Conservation (phyloP, 176 grass and related monocot species). For the Aechmea fasciata region DNA sequence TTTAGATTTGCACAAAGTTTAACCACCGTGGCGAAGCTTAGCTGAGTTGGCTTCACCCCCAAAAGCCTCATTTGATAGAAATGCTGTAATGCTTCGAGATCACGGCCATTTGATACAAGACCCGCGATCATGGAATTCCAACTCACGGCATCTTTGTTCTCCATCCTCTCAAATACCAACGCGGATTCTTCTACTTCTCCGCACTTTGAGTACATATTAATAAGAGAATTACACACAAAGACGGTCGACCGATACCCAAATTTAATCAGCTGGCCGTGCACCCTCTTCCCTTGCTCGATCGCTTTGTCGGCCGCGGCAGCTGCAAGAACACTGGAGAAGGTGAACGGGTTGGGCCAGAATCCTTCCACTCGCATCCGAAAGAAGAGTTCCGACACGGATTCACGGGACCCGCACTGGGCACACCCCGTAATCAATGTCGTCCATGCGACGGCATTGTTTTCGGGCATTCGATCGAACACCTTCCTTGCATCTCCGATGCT, state of each 20-base stretch:
- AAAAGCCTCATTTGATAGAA: constrained; percentile 35
- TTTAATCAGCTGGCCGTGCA: constrained; percentile 39
- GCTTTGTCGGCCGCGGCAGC: constrained; percentile 19
- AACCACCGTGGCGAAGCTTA: constrained; percentile 50
- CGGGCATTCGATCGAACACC: constrained; percentile 34
- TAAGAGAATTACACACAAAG: constrained; percentile 44
- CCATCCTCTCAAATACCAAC: constrained; percentile 46
- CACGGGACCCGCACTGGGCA: neutral
- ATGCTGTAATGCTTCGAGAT: constrained; percentile 39
- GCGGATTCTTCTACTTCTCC: constrained; percentile 33
- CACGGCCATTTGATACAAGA: constrained; percentile 38
- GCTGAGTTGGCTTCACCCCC: constrained; percentile 28
- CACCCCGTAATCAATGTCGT: constrained; percentile 33
- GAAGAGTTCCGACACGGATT: constrained; percentile 24
- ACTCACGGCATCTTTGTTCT: constrained; percentile 34
- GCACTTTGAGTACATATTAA: constrained; percentile 64
- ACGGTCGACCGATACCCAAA: constrained; percentile 28
- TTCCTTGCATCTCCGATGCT: constrained; percentile 4
- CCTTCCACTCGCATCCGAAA: constrained; percentile 41
- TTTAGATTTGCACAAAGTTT: constrained; percentile 62
- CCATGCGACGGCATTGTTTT: constrained; percentile 40
- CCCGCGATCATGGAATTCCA: constrained; percentile 57
- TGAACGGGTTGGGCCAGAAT: constrained; percentile 19
- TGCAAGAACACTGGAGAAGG: constrained; percentile 36
- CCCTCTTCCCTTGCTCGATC: constrained; percentile 12